phyloP scores from a whole-genome alignment of 305 asterid species.

The Fraxinus platypoda region DNA sequence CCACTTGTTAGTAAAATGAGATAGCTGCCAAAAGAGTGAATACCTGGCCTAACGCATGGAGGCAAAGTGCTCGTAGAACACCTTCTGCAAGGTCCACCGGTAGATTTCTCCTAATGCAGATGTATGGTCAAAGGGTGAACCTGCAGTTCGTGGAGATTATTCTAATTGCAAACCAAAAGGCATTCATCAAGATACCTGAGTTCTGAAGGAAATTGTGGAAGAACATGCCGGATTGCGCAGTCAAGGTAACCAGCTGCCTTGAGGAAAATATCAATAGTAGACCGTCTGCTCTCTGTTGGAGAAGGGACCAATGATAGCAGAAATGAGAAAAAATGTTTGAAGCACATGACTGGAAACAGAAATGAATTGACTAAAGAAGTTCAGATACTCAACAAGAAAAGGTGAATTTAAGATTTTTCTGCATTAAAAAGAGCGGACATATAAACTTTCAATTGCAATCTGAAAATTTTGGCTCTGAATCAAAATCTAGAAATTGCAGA shows the following conservation, averaged over 20 bases:
- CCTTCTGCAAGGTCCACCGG: conserved; percentile 99
- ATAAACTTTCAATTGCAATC: background rate
- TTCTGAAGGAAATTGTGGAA: conserved; percentile 83
- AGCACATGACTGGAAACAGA: conserved; percentile 1
- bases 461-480: background rate
- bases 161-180: conserved; percentile 23
- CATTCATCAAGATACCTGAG: conserved; percentile 48
- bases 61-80: conserved; percentile 91
- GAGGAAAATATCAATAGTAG: conserved; percentile 81
- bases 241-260: conserved; percentile 99
- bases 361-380: conserved; percentile 6
- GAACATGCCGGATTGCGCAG: conserved; percentile 88
- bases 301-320: conserved; percentile 17
- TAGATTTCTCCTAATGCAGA: conserved; percentile 67
- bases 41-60: conserved; percentile 99
- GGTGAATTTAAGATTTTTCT: background rate
- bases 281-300: conserved; percentile 72
- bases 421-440: background rate
- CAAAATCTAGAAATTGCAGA: background rate
- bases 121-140: conserved; percentile 15
- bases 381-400: background rate
- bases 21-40: conserved; percentile 21
- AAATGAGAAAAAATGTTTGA: conserved; percentile 18
- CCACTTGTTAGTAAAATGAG: conserved; percentile 2
- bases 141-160: background rate